phyloP scores from a whole-genome alignment of 2,329 filamentous ascomycete genomes.

The Magnaporthiopsis poae region DNA sequence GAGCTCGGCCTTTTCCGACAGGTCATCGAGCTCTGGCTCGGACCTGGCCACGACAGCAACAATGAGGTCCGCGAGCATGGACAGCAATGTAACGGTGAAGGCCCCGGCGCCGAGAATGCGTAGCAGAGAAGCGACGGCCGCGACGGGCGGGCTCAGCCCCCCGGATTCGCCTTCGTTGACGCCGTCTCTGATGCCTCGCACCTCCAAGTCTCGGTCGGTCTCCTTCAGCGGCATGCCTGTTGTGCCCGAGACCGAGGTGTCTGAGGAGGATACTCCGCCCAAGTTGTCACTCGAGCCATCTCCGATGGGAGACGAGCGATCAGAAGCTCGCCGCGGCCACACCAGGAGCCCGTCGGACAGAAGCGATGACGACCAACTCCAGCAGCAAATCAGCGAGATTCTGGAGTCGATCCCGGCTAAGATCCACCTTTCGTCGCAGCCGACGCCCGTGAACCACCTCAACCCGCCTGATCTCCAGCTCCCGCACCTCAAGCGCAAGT shows the following conservation, averaged over 20 bases:
- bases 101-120: constrained; percentile 28
- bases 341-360: constrained; percentile 27
- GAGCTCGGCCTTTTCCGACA: not conserved
- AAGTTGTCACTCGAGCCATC: constrained; percentile 34
- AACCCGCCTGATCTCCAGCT: constrained; percentile 50
- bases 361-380: constrained; percentile 56
- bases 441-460: constrained; percentile 39
- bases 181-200: constrained; percentile 23
- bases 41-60: not conserved
- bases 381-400: constrained; percentile 70
- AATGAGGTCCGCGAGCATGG: not conserved
- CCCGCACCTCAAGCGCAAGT: constrained; percentile 29
- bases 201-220: constrained; percentile 16
- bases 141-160: constrained; percentile 30
- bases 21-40: not conserved
- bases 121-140: constrained; percentile 19
- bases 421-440: constrained; percentile 60
- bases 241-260: constrained; percentile 29
- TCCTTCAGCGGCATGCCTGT: constrained; percentile 38
- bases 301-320: constrained; percentile 34
- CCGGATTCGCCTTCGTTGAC: constrained; percentile 39
- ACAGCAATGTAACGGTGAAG: constrained; percentile 20
- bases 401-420: constrained; percentile 67
- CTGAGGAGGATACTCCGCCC: constrained; percentile 31
- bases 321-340: constrained; percentile 14